These are phyloP conservation scores for Aspergillus incahuasiensis DNA, from an alignment of 495 filamentous ascomycete species.

Conservation along the genomic window DNA sequence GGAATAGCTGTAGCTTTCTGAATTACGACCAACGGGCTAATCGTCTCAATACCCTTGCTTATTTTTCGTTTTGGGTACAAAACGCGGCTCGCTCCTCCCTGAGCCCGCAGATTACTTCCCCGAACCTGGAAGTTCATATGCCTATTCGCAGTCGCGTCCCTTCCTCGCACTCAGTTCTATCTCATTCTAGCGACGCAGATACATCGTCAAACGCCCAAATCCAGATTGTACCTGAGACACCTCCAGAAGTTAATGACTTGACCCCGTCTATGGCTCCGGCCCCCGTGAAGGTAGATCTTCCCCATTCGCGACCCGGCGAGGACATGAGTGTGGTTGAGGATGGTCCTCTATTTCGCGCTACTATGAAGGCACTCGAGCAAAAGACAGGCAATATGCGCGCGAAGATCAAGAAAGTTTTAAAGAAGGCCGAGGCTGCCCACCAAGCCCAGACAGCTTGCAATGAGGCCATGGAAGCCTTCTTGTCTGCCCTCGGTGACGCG, in stretches of 20 bases:
- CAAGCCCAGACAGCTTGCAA: constrained; percentile 78
- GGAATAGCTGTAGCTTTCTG: constrained; percentile 90
- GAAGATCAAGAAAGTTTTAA: constrained; percentile 93
- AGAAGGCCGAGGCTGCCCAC: constrained; percentile 81
- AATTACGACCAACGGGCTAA: constrained; percentile 95
- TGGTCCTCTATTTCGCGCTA: constrained; percentile 92
- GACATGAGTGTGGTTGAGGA: constrained; percentile 85
- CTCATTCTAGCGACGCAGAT: constrained; percentile 66
- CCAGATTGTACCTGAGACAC: constrained; percentile 60
- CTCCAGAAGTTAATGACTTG: constrained; percentile 47
- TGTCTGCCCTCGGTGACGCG: constrained; percentile 82
- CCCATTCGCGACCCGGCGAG: constrained; percentile 79
- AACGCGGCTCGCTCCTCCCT: constrained; percentile 47
- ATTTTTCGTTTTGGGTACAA: constrained; percentile 92
- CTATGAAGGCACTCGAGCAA: constrained; percentile 93
- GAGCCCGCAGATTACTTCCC: constrained; percentile 51
- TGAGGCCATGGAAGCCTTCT: constrained; percentile 73
- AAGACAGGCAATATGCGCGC: constrained; percentile 92
- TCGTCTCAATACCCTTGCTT: constrained; percentile 77
- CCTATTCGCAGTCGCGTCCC: constrained; percentile 75
- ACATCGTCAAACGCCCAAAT: constrained; percentile 40
- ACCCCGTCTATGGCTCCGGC: constrained; percentile 42
- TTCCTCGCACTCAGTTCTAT: constrained; percentile 76
- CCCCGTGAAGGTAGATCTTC: constrained; percentile 78
- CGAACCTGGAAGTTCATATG: constrained; percentile 63